Evolutionary conservation across 2,329 filamentous ascomycete species (phyloP), one percentile per base, ranked within the genome.

Genomic region (Pseudogymnoascus sp.): DNA sequence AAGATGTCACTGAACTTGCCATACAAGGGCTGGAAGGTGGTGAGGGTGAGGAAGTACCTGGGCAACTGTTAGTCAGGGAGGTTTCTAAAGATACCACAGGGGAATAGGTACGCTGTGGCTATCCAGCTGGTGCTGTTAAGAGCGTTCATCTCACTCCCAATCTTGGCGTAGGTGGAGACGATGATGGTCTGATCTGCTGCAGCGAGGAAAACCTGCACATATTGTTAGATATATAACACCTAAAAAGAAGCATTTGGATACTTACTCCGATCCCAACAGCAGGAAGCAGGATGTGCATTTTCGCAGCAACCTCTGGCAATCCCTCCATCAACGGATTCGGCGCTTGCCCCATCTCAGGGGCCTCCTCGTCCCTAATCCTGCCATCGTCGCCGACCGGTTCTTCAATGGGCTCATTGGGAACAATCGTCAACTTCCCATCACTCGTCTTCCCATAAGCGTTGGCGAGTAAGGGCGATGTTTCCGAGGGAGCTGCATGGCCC

Each of bases 101-200:
- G 1, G 25, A 6, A 45, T 37, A 63, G 66, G 66, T 65, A 79
- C 73, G 78, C 73, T 27, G 83, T 85, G 29, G 87, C 87, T 63
- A 92, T 87, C 88, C 89, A 92, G 60, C 84, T 87, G 3, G 88
- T 90, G 66, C 83, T 83, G 70, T 88, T 90, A 60, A 93, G 78
- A 1, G 89, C 87, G 60, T 89, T 79, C 29, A 93, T 76, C 65
- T 92, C 89, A 62, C 82, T 89, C 9, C 88, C 89, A 68, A 93
- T 92, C 65, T 82, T 84, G 59, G 87, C 87, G 72, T 92, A 92
- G n/a, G 82, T 86, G n/a, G 85, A 85, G 58, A 92, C 84, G 31
- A 89, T 86, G 61, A 92, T 84, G 0, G 90, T 90, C 72, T 92
- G 88, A 70, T 93, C 89, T 59, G 87, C 80, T 3, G 89, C 87